Percentiles rank a stretch among this genome's conserved stretches.
Evolutionary conservation across 805 yeast species (phyloP).

Genomic region (Monosporozyma siamensis): DNA sequence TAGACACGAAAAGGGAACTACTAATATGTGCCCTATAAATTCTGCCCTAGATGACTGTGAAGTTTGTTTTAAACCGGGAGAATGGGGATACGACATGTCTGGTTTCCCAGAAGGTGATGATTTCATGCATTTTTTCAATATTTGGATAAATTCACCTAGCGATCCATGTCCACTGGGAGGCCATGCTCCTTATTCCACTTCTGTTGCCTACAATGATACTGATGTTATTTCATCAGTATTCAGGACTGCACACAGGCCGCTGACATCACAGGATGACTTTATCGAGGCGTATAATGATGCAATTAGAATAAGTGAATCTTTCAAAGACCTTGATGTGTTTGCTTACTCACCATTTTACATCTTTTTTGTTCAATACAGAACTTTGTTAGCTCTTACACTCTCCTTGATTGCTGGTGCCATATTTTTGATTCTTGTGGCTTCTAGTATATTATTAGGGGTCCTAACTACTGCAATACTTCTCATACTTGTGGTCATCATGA

Average conservation of each 20-base stretch:
- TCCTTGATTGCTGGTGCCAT: slow-evolving; percentile 45
- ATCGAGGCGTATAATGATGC: slow-evolving; percentile 72
- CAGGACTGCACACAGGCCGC: slow-evolving; percentile 69
- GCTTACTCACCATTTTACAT: slow-evolving; percentile 92
- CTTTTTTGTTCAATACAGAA: slow-evolving; percentile 79
- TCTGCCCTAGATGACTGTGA: slow-evolving; percentile 40
- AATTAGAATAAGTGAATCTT: slow-evolving; percentile 51
- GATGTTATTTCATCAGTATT: slow-evolving; percentile 53
- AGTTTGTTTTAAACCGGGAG: slow-evolving; percentile 54
- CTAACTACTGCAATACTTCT: slow-evolving; percentile 48
- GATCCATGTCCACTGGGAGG: slow-evolving; percentile 95
- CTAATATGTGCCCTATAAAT: slow-evolving; percentile 48
- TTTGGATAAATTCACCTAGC: slow-evolving; percentile 79
- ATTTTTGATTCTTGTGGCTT: slow-evolving; percentile 40
- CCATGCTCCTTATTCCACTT: slow-evolving; percentile 73
- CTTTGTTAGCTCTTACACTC: slow-evolving; percentile 53
- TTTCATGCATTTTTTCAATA: slow-evolving; percentile 60
- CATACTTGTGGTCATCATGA: slow-evolving; percentile 48
- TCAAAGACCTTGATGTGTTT: slow-evolving; percentile 54
- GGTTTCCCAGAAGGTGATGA: slow-evolving; percentile 73
- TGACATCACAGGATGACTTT: slow-evolving; percentile 76
- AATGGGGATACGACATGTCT: slow-evolving; percentile 64
- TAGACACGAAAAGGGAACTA: slow-evolving; percentile 46
- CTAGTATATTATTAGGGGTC: slow-evolving; percentile 60
- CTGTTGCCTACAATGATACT: slow-evolving; percentile 40